Evolutionary conservation across 2,329 filamentous ascomycete species (phyloP).

Genomic region (Zasmidium angulare): DNA sequence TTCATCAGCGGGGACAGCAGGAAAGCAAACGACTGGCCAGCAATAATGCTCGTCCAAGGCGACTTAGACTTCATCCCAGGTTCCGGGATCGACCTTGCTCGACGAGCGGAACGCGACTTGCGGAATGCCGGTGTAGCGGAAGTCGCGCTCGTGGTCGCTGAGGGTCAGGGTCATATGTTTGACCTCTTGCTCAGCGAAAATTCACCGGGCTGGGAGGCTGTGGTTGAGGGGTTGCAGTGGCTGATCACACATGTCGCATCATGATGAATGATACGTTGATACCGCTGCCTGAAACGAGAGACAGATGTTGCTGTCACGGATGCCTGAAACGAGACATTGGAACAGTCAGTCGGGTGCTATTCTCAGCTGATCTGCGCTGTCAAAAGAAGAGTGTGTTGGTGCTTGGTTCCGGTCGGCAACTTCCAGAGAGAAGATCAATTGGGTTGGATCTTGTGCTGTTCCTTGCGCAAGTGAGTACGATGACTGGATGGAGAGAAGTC

Average conservation of each 20-base stretch:
- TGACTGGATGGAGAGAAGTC: too few species aligned
- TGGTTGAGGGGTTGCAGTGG: constrained; percentile 17
- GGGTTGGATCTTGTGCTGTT: too few species aligned
- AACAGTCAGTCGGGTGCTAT: too few species aligned
- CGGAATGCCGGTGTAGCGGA: constrained; percentile 16
- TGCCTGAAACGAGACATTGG: too few species aligned
- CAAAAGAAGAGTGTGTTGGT: too few species aligned
- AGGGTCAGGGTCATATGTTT: constrained; percentile 23
- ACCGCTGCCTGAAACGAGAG: neutral
- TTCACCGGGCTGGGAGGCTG: constrained; percentile 18
- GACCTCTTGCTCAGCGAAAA: constrained; percentile 19
- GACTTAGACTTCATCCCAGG: constrained; percentile 20
- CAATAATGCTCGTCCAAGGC: constrained; percentile 22
- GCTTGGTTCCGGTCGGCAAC: too few species aligned
- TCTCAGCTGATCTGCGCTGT: too few species aligned
- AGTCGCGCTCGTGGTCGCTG: constrained; percentile 14
- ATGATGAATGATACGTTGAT: too few species aligned
- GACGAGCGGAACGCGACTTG: constrained; percentile 19
- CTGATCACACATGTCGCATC: neutral
- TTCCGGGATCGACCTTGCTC: constrained; percentile 13
- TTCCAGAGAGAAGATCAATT: too few species aligned
- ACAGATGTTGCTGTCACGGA: neutral
- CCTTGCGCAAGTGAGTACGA: too few species aligned
- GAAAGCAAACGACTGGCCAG: constrained; percentile 15
- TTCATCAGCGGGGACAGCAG: constrained; percentile 3